Conservation (phyloP, 495 filamentous ascomycete genomes). For the Penicillium subrubescens region DNA sequence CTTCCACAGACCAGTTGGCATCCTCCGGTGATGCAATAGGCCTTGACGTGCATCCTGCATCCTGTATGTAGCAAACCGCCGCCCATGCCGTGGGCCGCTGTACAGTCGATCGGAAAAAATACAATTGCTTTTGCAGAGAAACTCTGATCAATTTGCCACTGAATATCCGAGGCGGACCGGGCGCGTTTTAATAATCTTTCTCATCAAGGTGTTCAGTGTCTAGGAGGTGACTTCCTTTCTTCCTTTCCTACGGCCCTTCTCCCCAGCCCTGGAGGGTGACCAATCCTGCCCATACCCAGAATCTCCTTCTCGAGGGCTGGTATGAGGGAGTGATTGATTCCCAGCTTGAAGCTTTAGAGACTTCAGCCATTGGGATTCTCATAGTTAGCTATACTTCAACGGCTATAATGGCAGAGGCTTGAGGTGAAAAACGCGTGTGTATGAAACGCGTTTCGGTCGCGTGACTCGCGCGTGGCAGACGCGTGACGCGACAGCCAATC, state of each 20-base stretch:
- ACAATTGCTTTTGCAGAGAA: neutral
- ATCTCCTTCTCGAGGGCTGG: conserved; percentile 7
- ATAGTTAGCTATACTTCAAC: neutral
- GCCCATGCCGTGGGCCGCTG: neutral
- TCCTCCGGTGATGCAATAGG: conserved; percentile 10
- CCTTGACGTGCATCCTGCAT: conserved; percentile 12
- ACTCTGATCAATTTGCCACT: neutral
- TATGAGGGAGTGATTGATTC: neutral
- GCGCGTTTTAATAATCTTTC: conserved; percentile 11
- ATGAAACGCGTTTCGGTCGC: neutral
- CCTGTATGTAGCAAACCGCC: neutral
- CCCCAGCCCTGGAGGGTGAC: neutral
- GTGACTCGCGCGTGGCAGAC: conserved; percentile 17
- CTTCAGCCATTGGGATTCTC: neutral
- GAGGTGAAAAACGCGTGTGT: neutral
- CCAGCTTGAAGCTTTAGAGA: neutral
- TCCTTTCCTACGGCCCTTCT: conserved; percentile 3
- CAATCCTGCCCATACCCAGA: neutral
- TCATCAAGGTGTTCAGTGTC: neutral
- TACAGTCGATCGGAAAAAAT: neutral
- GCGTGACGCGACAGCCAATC: conserved; percentile 30
- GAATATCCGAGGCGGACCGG: conserved; percentile 1
- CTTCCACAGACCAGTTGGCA: neutral
- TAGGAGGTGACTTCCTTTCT: neutral
- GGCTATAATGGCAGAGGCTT: neutral